A percentile compares a stretch with the other conserved stretches of the same genome.
These are phyloP conservation scores for Colletotrichum sp. DNA, from an alignment of 2,329 filamentous ascomycete genomes.

Conservation along the genomic window DNA sequence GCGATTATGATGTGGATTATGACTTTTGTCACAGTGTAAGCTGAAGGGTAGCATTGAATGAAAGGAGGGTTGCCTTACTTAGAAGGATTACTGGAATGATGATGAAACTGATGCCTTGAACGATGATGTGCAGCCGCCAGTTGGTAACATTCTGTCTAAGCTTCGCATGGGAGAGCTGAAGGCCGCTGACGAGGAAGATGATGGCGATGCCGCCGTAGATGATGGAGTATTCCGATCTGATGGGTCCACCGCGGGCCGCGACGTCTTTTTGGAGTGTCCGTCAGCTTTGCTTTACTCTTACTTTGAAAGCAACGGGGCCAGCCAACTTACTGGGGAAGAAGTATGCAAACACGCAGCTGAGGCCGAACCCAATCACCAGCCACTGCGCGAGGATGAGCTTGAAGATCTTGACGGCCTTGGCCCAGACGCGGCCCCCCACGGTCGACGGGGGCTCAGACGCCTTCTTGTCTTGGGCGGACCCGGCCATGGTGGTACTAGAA, in stretches of 20 bases:
- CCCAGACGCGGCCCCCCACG: not conserved
- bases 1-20: slow-evolving; percentile 53
- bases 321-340: slow-evolving; percentile 45
- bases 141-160: slow-evolving; percentile 66
- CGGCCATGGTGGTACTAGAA: not conserved
- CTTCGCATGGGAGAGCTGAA: slow-evolving; percentile 69
- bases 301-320: not conserved
- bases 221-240: slow-evolving; percentile 62
- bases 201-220: slow-evolving; percentile 72
- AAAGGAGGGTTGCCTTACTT: slow-evolving; percentile 32
- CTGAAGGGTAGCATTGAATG: too few species aligned
- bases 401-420: not conserved
- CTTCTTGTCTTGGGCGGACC: not conserved
- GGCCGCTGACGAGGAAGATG: slow-evolving; percentile 74
- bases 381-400: slow-evolving; percentile 61
- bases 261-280: slow-evolving; percentile 38
- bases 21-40: slow-evolving; percentile 28
- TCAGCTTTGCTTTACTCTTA: not conserved
- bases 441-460: not conserved
- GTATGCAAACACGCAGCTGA: slow-evolving; percentile 53
- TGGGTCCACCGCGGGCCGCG: slow-evolving; percentile 51
- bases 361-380: slow-evolving; percentile 66
- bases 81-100: slow-evolving; percentile 69
- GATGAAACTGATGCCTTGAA: slow-evolving; percentile 71
- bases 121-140: slow-evolving; percentile 71